These are phyloP conservation scores for Chlamydomonas incerta DNA, from an alignment of 139 green algal species.

Conservation along the genomic window DNA sequence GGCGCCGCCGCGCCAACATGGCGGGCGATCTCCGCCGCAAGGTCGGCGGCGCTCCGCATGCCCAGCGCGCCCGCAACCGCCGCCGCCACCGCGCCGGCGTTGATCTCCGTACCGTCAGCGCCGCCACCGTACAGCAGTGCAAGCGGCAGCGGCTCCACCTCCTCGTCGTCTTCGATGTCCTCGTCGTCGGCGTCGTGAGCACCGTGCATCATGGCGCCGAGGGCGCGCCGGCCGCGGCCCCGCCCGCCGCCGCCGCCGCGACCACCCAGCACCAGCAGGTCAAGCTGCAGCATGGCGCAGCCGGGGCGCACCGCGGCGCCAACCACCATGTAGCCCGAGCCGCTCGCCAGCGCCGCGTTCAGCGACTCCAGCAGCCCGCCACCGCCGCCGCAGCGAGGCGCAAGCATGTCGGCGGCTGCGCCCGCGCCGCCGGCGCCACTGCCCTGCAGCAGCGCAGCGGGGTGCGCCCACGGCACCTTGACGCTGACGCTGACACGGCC, in stretches of 20 bases:
- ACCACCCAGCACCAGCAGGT: neutral
- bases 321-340: slow-evolving; percentile 42
- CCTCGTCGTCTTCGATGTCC: neutral
- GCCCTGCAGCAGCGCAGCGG: neutral
- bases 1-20: too few relatives aligned
- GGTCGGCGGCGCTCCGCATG: too few relatives aligned
- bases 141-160: neutral
- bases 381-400: neutral
- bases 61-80: too few relatives aligned
- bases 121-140: too few relatives aligned
- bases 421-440: neutral
- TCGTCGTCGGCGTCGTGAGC: neutral
- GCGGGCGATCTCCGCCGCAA: too few relatives aligned
- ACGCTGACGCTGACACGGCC: slow-evolving; percentile 19
- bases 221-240: neutral
- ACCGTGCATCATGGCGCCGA: too few relatives aligned
- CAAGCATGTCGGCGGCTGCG: neutral
- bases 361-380: slow-evolving; percentile 25
- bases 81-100: too few relatives aligned
- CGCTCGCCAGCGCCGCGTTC: slow-evolving; percentile 17
- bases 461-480: slow-evolving; percentile 31
- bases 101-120: too few relatives aligned
- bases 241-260: neutral
- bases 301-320: slow-evolving; percentile 19
- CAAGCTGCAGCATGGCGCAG: slow-evolving; percentile 6